These are phyloP conservation scores for Conoideocrella luteorostrata DNA, from an alignment of 2,329 filamentous ascomycete genomes.

Conservation along the genomic window DNA sequence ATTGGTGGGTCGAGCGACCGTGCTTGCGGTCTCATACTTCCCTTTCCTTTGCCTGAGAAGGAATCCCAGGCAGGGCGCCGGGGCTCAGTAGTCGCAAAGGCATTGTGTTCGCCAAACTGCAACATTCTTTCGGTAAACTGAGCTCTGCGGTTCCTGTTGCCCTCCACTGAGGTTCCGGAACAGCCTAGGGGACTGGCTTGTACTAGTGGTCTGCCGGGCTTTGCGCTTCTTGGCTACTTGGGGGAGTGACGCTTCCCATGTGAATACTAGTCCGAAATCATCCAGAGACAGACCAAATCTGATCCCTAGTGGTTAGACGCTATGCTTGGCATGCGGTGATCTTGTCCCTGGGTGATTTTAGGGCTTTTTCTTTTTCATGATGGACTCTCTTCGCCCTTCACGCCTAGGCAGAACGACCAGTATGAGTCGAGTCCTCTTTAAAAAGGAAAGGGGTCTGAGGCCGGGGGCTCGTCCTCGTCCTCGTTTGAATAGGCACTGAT, in stretches of 20 bases:
- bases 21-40: constrained; percentile 14
- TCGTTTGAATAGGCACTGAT: constrained; percentile 40
- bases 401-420: constrained; percentile 1
- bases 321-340: constrained; percentile 3
- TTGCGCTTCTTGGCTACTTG: constrained; percentile 1
- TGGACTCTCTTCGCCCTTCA: not conserved
- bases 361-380: constrained; percentile 2
- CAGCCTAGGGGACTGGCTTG: constrained; percentile 4
- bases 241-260: not conserved
- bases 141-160: not conserved
- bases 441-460: constrained; percentile 14
- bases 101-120: not conserved
- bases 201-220: constrained; percentile 1
- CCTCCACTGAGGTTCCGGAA: not conserved
- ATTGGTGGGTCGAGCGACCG: constrained; percentile 12
- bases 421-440: constrained; percentile 12
- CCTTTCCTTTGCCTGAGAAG: constrained; percentile 13
- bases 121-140: constrained; percentile 1
- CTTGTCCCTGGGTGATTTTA: constrained; percentile 4
- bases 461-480: constrained; percentile 14
- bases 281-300: not conserved
- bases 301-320: not conserved
- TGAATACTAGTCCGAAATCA: constrained; percentile 2
- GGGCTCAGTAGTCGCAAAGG: not conserved
- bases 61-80: not conserved